Base-by-base conservation (phyloP, 164 flowering plant species). In the Umbilicus rupestris region DNA sequence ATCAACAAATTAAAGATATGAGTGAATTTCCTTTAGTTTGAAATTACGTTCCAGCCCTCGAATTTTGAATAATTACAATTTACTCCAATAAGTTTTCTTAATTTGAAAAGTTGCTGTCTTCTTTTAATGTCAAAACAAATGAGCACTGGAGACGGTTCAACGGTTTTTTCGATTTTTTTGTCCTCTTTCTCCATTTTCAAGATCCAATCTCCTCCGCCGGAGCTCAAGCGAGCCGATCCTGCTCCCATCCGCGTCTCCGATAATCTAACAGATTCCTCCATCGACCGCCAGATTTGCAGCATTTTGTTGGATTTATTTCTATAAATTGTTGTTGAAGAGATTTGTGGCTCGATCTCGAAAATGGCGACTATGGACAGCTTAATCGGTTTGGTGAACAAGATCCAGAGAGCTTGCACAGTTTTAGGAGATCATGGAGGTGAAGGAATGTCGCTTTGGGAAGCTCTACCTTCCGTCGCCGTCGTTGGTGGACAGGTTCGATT, bases 371-470 rank as follows among this genome's bases (percentile, higher is more conserved):
- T 95, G 94, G 85, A 87, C 79, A 92, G 96, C 77, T 77, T 95
- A 85, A 95, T 95, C 59, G 99, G 99, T 14, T 75, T 95, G 20
- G 93, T 95, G 39, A 95, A 95, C 76, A 73, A 84, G 71, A 95
- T 95, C 65, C 99, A 92, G 66, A 49, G 96, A 70, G 99, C 96
- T 41, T 95, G 99, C 78, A 95, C 97, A 2, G 97, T 92, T 14
- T 77, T 95, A 30, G 97, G 99, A 10, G 99, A 95, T 78, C 84
- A 92, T 63, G 99, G 99, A 55, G 97, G 97, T 65, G 97, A 92
- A 65, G 96, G 96, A 47, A 71, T 81, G 84, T 91, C 99, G 6
- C 94, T 95, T n/a, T 95, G 97, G 99, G 99, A 95, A 81, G 99
- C 99, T 67, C 97, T 95, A 59, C 99, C 99, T 37, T 75, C 99